Base-by-base conservation (phyloP, 2,329 filamentous ascomycete species). In the Pseudogymnoascus sp. region DNA sequence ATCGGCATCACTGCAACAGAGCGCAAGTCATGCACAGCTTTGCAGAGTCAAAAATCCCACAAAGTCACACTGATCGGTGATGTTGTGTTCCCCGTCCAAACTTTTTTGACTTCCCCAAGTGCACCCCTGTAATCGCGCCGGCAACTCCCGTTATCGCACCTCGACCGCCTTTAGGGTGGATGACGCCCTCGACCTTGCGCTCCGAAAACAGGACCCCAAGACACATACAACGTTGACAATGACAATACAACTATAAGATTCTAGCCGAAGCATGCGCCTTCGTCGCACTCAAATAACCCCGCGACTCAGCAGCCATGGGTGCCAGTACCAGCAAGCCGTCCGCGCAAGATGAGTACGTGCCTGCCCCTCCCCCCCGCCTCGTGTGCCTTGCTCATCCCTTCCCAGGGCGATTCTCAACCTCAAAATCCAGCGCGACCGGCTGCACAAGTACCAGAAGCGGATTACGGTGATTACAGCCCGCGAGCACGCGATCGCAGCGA, bases 361-460 rank as follows among this genome's bases (percentile, higher is more conserved):
- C 31, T 61, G 31, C 61, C 43, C 59, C 62, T 41, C 35, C 61
- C 59, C 41, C 49, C 38, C 59, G 60, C 41, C 63, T 26, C 23
- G 55, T 45, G 52, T 60, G 49, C 63, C 62, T 64, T 64, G 58
- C 62, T 62, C 65, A 62, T 21, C 61, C 52, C 38, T 29, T 21
- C 63, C 38, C 61, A 97, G 92, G 79, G 93, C 93, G 64, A 97
- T 97, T 76, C 88, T 97, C 72, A 92, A 97, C 78, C 89, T 97
- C 79, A 97, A 97, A 80, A 91, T 86, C 77, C 93, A 97, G 79
- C 92, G 94, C 75, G 94, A 99, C 81, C 95, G 92, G 76, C 87
- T 99, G 3, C 92, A 95, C 72, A 92, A 96, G 75, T 97, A 97
- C 79, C 93, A 97, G 76, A 89, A 89, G 71, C 89, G 90, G 71